Evolutionary conservation across 306 rosid species (phyloP).

Genomic region (Malus fusca): DNA sequence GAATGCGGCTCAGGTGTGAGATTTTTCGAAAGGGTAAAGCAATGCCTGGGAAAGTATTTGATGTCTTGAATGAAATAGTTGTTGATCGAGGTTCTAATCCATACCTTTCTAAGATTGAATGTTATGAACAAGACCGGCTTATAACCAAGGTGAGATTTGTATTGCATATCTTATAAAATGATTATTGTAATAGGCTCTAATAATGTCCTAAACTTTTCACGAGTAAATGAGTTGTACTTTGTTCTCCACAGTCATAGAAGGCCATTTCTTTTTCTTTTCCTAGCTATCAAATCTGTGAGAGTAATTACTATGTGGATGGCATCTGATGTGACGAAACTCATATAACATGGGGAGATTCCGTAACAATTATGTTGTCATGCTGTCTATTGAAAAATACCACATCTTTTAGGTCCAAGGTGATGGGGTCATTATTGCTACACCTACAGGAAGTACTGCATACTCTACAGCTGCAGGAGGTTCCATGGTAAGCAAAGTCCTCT

Average conservation of each 20-base stretch:
- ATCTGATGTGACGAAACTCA: constrained; percentile 2
- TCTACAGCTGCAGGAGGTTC: constrained; percentile 99
- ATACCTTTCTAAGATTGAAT: constrained; percentile 92
- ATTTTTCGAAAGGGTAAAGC: constrained; percentile 86
- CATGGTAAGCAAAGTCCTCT: constrained; percentile 50
- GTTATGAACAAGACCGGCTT: constrained; percentile 87
- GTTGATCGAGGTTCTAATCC: constrained; percentile 98
- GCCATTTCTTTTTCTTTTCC: no score
- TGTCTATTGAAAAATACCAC: constrained; percentile 3
- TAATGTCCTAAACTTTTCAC: background rate
- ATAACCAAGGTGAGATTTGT: constrained; percentile 74
- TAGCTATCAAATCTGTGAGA: no score
- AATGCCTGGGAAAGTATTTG: constrained; percentile 85
- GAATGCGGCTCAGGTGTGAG: constrained; percentile 96
- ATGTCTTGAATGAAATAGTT: constrained; percentile 84
- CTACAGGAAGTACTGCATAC: constrained; percentile 99
- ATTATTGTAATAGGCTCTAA: background rate
- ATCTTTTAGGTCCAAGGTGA: constrained; percentile 89
- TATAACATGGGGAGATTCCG: background rate
- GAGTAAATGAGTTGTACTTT: background rate
- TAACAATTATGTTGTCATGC: constrained; percentile 10
- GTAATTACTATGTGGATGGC: constrained; percentile 4
- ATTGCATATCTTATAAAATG: constrained; percentile 1
- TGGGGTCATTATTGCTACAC: constrained; percentile 96
- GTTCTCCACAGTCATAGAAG: background rate